A percentile compares a stretch with the other conserved stretches of the same genome.
These are phyloP conservation scores for Arthrinium phaeospermum DNA, from an alignment of 2,329 filamentous ascomycete genomes.

Conservation along the genomic window DNA sequence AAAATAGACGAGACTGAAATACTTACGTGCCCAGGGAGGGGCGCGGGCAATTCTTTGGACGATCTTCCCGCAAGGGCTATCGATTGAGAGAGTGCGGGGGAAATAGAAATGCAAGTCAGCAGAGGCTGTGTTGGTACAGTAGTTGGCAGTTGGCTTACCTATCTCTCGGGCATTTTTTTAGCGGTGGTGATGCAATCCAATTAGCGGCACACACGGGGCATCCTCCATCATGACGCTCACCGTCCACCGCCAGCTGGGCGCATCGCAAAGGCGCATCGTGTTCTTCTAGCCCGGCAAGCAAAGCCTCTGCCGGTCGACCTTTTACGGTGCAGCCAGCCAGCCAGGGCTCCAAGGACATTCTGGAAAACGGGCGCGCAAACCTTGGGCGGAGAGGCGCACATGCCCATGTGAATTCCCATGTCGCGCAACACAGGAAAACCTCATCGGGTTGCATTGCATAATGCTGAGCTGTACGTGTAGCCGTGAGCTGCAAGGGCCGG, in stretches of 20 bases:
- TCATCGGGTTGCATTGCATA: background rate
- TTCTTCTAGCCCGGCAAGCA: background rate
- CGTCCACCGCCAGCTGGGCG: constrained; percentile 1
- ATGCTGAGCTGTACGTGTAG: background rate
- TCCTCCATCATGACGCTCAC: background rate
- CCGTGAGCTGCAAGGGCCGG: background rate
- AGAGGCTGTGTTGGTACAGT: background rate
- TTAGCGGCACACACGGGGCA: background rate
- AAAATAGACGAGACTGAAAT: background rate
- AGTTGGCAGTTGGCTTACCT: background rate
- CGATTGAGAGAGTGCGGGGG: background rate
- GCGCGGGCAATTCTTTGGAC: background rate
- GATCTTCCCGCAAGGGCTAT: background rate
- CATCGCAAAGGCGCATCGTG: background rate
- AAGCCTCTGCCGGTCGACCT: background rate
- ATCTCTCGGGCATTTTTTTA: background rate
- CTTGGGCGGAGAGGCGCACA: background rate
- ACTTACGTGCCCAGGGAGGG: too few relatives aligned
- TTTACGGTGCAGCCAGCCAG: background rate
- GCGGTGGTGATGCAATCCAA: background rate
- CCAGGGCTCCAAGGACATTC: background rate
- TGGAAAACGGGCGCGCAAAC: background rate
- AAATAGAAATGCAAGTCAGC: background rate
- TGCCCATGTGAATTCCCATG: background rate
- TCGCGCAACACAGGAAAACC: background rate